phyloP scores from a whole-genome alignment of 164 flowering plant species.

The Vitis rotundifolia region DNA sequence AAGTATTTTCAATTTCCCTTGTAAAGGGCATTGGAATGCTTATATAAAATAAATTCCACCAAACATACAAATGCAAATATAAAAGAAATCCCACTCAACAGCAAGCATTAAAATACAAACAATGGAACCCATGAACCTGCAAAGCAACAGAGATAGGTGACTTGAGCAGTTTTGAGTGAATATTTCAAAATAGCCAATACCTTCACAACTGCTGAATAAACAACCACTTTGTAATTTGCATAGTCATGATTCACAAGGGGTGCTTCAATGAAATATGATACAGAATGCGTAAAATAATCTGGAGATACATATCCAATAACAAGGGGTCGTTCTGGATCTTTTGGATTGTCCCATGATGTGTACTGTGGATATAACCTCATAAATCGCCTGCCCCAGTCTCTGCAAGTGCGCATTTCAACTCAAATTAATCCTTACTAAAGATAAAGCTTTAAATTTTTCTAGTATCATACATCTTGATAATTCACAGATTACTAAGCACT shows the following conservation, averaged over 20 bases:
- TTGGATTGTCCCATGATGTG: conserved; percentile 88
- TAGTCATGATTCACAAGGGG: conserved; percentile 86
- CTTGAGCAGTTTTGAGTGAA: background rate
- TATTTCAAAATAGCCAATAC: conserved; percentile 32
- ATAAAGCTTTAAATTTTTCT: background rate
- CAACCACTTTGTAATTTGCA: conserved; percentile 83
- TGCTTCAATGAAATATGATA: conserved; percentile 96
- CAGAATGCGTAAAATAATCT: conserved; percentile 98
- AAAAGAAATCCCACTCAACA: background rate
- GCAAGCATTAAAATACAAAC: background rate
- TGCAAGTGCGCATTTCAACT: conserved; percentile 27
- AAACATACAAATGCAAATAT: background rate
- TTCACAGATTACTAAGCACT: no score
- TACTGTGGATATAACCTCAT: conserved; percentile 75
- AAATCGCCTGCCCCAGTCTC: conserved; percentile 98
- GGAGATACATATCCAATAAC: conserved; percentile 97
- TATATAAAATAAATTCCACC: background rate
- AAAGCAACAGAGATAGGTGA: background rate
- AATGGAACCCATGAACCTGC: no score
- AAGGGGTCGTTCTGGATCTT: conserved; percentile 88
- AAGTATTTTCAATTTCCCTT: background rate
- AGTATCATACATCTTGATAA: background rate
- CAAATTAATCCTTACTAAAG: background rate
- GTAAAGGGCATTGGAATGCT: background rate
- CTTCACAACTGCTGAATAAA: conserved; percentile 99